Base-by-base conservation (phyloP, 805 yeast genomes). In the Yamadazyma sp. region DNA sequence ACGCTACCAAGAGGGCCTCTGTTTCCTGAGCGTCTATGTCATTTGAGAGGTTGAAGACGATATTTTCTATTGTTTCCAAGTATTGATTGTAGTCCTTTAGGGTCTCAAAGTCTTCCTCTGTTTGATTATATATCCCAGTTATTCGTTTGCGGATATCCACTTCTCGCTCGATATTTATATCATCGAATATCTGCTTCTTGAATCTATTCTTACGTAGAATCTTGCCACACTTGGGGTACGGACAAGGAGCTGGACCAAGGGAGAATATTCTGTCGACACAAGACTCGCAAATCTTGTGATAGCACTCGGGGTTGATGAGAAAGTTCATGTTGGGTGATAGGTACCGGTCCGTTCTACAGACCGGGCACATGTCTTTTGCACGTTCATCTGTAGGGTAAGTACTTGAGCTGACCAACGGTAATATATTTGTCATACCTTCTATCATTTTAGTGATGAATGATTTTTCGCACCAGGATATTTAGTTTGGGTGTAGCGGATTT, bases 241-340 rank as follows among this genome's bases (percentile, higher is more conserved):
- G 99, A 58, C 99, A 93, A 14, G 90, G 93, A 0, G 96, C 93
- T 0, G 99, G 99, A 3, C 99, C 99, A 35, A 84, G 67, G 5
- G 95, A 79, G 57, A 86, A 93, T 37, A 93, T 90, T 47, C 99
- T 75, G 60, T 93, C 98, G 28, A 91, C 98, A 64, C 99, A 93
- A 1, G 95, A 80, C 50, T 84, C 97, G 65, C 99, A 93, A 60
- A 93, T 91, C 70, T 88, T 91, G 58, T 93, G 99, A 57, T 93
- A 93, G 64, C 99, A 93, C 60, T 93, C 99, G 0, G 98, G 95
- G 53, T 93, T 93, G 47, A 93, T 89, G 38, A 91, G 76, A 56
- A 93, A 91, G 48, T 75, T 80, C 82, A 93, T 84, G 50, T 90
- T 88, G 17, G 98, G 98, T 30, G 95, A 87, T 44, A 93, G 71